Percentiles rank a stretch among this genome's conserved stretches.
Evolutionary conservation across 2,329 filamentous ascomycete genomes (phyloP).

Genomic region (Cryphonectria japonica): DNA sequence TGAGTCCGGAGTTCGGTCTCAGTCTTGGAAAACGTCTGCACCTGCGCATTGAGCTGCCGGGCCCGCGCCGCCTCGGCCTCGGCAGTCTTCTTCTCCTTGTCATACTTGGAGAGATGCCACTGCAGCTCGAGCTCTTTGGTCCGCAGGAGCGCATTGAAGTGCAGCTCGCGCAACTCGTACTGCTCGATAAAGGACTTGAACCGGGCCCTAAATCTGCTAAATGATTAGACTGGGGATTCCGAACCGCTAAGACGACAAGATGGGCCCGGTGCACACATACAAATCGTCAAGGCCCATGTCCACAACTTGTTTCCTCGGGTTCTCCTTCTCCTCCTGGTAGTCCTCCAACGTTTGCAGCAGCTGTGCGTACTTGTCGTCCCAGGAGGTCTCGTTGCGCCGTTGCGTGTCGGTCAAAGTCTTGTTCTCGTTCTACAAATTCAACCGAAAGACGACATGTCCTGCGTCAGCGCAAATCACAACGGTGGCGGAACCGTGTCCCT

Average conservation of each 20-base stretch:
- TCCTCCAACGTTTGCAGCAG: slow-evolving; percentile 85
- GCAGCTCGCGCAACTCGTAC: slow-evolving; percentile 91
- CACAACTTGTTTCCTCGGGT: slow-evolving; percentile 76
- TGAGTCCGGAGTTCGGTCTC: slow-evolving; percentile 93
- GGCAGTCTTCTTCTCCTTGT: slow-evolving; percentile 86
- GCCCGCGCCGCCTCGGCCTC: slow-evolving; percentile 81
- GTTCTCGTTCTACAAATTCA: slow-evolving; percentile 75
- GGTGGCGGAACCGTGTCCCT: not conserved
- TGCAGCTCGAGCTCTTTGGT: slow-evolving; percentile 96
- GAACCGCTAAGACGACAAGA: not conserved
- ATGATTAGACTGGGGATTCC: slow-evolving; percentile 32
- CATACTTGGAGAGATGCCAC: slow-evolving; percentile 83
- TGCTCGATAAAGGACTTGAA: slow-evolving; percentile 97
- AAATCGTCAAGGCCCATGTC: slow-evolving; percentile 89
- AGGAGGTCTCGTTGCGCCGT: slow-evolving; percentile 77
- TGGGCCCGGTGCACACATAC: slow-evolving; percentile 53
- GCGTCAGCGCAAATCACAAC: slow-evolving; percentile 7
- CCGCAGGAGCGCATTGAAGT: slow-evolving; percentile 89
- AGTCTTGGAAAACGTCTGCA: slow-evolving; percentile 94
- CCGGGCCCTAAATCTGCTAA: slow-evolving; percentile 74
- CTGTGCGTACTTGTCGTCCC: slow-evolving; percentile 82
- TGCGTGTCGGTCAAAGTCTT: slow-evolving; percentile 87
- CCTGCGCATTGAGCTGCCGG: slow-evolving; percentile 85
- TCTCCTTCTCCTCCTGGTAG: slow-evolving; percentile 84
- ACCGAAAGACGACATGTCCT: not conserved